phyloP scores from a whole-genome alignment of 129 eudicot genomes.

The Rutidosis leptorrhynchoides region DNA sequence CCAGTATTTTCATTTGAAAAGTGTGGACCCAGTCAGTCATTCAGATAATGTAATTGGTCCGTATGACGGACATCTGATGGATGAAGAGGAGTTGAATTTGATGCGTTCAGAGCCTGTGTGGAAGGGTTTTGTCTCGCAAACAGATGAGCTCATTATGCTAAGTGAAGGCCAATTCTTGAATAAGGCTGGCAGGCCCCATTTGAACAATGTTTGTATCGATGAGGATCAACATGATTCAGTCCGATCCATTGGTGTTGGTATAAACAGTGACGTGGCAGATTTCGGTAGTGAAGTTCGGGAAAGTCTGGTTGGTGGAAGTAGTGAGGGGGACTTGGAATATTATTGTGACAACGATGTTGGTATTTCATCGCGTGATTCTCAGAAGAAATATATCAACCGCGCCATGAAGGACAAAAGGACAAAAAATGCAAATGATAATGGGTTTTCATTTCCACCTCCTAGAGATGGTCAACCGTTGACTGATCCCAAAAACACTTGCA shows the following conservation, averaged over 20 bases:
- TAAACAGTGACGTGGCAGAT: slow-evolving; percentile 90
- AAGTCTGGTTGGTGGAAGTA: slow-evolving; percentile 30
- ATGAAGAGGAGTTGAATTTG: slow-evolving; percentile 69
- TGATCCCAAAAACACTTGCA: slow-evolving; percentile 47
- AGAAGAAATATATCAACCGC: slow-evolving; percentile 41
- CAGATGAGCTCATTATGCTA: slow-evolving; percentile 71
- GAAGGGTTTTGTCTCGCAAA: slow-evolving; percentile 78
- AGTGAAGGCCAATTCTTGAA: slow-evolving; percentile 57
- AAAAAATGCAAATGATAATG: slow-evolving; percentile 46
- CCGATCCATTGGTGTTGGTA: slow-evolving; percentile 96
- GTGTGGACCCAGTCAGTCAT: slow-evolving; percentile 42
- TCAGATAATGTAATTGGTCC: slow-evolving; percentile 54
- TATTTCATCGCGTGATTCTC: slow-evolving; percentile 38
- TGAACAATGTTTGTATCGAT: slow-evolving; percentile 64
- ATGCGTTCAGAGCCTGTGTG: slow-evolving; percentile 86
- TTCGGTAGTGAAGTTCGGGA: slow-evolving; percentile 85
- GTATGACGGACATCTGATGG: slow-evolving; percentile 83
- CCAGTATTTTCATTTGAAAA: slow-evolving; percentile 54
- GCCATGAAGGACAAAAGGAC: slow-evolving; percentile 45
- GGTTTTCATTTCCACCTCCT: slow-evolving; percentile 91
- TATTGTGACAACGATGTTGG: slow-evolving; percentile 50
- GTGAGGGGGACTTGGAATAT: slow-evolving; percentile 79
- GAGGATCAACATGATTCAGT: slow-evolving; percentile 95
- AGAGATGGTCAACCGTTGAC: slow-evolving; percentile 52
- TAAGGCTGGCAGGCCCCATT: slow-evolving; percentile 53